phyloP scores from a whole-genome alignment of 2,329 filamentous ascomycete species.

The Venturia oleaginea region DNA sequence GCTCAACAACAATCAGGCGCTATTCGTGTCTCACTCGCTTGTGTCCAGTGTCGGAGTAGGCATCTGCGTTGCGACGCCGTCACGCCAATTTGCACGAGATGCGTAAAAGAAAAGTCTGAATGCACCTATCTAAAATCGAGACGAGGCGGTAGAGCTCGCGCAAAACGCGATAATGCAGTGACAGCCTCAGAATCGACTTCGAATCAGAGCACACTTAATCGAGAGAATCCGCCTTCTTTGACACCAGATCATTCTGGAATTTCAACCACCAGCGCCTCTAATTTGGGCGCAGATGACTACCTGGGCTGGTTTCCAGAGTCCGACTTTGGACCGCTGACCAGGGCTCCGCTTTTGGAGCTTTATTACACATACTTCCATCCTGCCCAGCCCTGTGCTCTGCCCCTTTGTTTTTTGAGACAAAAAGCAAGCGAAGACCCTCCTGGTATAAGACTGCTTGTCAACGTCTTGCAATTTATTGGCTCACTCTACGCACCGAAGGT shows the following conservation, averaged over 20 bases:
- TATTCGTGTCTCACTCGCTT: conserved; percentile 3
- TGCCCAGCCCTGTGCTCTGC: conserved; percentile 48
- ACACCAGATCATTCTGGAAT: neutral
- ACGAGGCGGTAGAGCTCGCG: neutral
- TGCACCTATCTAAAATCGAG: conserved; percentile 3
- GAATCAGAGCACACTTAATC: neutral
- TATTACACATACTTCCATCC: conserved; percentile 49
- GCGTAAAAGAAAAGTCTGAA: neutral
- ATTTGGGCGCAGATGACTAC: neutral
- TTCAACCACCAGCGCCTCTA: neutral
- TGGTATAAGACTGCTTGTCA: conserved; percentile 35
- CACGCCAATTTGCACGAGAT: conserved; percentile 5
- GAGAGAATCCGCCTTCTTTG: neutral
- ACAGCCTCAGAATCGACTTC: neutral
- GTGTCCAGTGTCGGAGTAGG: conserved; percentile 8
- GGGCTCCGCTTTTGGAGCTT: conserved; percentile 26
- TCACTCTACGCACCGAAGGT: conserved; percentile 42
- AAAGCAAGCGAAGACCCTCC: conserved; percentile 32
- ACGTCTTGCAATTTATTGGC: conserved; percentile 49
- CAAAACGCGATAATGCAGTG: neutral
- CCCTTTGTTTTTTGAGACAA: conserved; percentile 26
- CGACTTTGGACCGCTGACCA: neutral
- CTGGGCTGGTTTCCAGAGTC: neutral
- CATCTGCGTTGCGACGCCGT: conserved; percentile 9
- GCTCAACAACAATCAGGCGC: neutral